Evolutionary conservation across 2,329 filamentous ascomycete species (phyloP), one percentile per base, ranked within the genome.

Genomic region (Aspergillus neotritici): DNA sequence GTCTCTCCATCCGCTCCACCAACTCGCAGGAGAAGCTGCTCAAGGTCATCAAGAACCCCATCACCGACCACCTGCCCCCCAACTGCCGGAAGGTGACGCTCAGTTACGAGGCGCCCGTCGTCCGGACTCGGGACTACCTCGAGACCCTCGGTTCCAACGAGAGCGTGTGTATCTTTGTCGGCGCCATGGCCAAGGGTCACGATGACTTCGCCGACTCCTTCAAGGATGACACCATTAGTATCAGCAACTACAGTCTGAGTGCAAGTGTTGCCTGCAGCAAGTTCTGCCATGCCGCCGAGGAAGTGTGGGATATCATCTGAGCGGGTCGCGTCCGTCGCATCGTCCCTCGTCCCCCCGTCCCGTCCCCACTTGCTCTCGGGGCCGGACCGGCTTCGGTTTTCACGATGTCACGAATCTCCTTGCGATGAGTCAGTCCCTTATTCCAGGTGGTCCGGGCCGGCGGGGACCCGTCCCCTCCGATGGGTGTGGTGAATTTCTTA

Each of bases 181-280:
- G 93, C 56, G 93, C 93, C 57, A 98, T 98, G 91, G 93, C 93
- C 47, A 97, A 97, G 74, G 93, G 93, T 13, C 80, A 83, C 42
- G 93, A 98, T 65, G 91, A 87, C 68, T 98, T 98, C 65, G 93
- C 93, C 52, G 93, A 98, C 64, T 79, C 80, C 32, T 88, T 86
- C 69, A 94, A 97, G 60, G 91, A 97, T 63, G 93, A 98, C 71
- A 87, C 94, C 61, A 97, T 98, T 63, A 88, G 86, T 58, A 97
- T 98, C 72, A 97, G 91, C 77, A 95, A 96, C 69, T 98, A 87
- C 77, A 95, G 90, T 62, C 77, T 98, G 51, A 95, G 88, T 62
- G 93, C 93, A 49, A 97, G 91, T 73, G 93, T 98, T 50, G 91
- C 93, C 34, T 98, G 93, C 78, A 96, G 91, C 80, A 98, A 97